Evolutionary conservation across 106 monocot species (phyloP).

Genomic region (Allium cepa): DNA sequence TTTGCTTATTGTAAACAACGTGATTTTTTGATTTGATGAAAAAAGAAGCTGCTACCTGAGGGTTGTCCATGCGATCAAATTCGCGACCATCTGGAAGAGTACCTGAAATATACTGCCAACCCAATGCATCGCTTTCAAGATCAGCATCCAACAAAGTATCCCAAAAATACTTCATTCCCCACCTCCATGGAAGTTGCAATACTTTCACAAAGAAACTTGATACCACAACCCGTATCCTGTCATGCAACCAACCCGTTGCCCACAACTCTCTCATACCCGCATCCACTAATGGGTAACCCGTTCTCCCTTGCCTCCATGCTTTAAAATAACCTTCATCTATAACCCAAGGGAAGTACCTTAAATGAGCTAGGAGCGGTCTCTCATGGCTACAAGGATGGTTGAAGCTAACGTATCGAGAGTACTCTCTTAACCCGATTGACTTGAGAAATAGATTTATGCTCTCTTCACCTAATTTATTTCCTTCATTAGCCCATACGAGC

Average conservation of each 20-base stretch:
- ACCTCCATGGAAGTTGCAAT: conserved; percentile 92
- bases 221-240: conserved; percentile 85
- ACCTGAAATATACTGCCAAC: conserved; percentile 98
- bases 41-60: conserved; percentile 38
- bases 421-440: conserved; percentile 81
- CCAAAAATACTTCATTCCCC: conserved; percentile 99
- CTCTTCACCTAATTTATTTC: conserved; percentile 68
- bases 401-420: conserved; percentile 88
- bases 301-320: conserved; percentile 88
- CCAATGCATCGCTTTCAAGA: conserved; percentile 93
- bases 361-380: conserved; percentile 71
- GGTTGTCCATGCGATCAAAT: conserved; percentile 89
- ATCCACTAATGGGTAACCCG: conserved; percentile 93
- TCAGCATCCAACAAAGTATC: conserved; percentile 91
- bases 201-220: conserved; percentile 98
- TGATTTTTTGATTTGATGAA: too few relatives aligned
- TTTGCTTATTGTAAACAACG: too few relatives aligned
- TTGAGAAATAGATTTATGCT: conserved; percentile 79
- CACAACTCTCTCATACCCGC: conserved; percentile 98
- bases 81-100: conserved; percentile 89
- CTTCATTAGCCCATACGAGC: conserved; percentile 87
- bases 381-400: conserved; percentile 93
- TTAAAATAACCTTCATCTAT: conserved; percentile 77
- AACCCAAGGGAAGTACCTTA: conserved; percentile 84
- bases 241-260: conserved; percentile 97